Percentiles rank a stretch among this genome's conserved stretches.
Conservation (phyloP, 2,329 filamentous ascomycete genomes). For the Colletotrichum endophyticum region DNA sequence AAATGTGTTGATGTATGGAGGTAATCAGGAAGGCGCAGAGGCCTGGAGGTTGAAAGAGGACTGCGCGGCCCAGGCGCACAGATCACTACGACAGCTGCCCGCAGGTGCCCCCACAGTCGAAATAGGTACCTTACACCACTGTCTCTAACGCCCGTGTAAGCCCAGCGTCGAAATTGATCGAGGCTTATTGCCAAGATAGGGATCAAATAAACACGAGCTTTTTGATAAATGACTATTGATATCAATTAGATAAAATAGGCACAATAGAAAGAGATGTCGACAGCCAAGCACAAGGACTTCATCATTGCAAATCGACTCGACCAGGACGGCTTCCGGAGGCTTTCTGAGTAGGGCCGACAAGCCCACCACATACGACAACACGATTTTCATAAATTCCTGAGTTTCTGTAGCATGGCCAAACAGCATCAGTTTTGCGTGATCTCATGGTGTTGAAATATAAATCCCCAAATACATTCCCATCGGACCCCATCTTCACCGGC, state of each 20-base stretch:
- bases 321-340: not conserved
- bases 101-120: not conserved
- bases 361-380: not conserved
- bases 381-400: not conserved
- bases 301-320: not conserved
- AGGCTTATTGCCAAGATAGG: not conserved
- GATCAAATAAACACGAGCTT: not conserved
- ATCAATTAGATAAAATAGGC: rapidly evolving
- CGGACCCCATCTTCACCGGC: not conserved
- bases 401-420: not conserved
- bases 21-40: not conserved
- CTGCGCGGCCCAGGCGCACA: not conserved
- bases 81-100: not conserved
- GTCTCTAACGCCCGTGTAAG: not conserved
- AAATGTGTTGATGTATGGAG: not conserved
- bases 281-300: not conserved
- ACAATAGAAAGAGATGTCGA: not conserved
- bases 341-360: not conserved
- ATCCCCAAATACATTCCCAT: not conserved
- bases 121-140: not conserved
- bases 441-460: not conserved
- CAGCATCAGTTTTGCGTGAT: not conserved
- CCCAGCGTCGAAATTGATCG: not conserved
- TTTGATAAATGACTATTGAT: not conserved
- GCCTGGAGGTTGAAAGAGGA: not conserved